These are phyloP conservation scores for Modicella reniformis DNA, from an alignment of 371 early-diverging fungal genomes.

Conservation along the genomic window DNA sequence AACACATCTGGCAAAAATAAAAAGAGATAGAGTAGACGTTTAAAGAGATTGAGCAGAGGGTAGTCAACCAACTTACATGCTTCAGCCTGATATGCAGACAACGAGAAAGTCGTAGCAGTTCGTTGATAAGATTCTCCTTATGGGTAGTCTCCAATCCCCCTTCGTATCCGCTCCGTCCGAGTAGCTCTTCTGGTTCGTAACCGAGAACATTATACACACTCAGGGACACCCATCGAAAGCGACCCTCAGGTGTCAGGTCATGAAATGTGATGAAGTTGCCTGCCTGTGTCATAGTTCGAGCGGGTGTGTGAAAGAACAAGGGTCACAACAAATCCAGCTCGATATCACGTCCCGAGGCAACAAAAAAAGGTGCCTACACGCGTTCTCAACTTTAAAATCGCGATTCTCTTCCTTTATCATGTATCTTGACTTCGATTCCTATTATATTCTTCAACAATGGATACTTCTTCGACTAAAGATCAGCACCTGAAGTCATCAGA, in stretches of 20 bases:
- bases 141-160: slow-evolving; percentile 50
- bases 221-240: slow-evolving; percentile 58
- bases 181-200: slow-evolving; percentile 59
- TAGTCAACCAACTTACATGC: not conserved
- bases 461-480: no score
- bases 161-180: slow-evolving; percentile 56
- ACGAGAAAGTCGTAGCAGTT: slow-evolving; percentile 34
- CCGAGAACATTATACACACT: slow-evolving; percentile 61
- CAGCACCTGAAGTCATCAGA: no score
- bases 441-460: no score
- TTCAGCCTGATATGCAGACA: not conserved
- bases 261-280: slow-evolving; percentile 60
- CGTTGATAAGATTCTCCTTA: slow-evolving; percentile 54
- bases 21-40: not conserved
- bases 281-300: not conserved
- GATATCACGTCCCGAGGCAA: no score
- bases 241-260: slow-evolving; percentile 60
- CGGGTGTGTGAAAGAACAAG: no score
- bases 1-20: not conserved
- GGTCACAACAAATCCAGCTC: no score
- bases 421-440: no score
- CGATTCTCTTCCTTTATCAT: no score
- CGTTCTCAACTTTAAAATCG: no score
- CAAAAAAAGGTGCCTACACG: no score
- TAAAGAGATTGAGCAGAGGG: not conserved